These are phyloP conservation scores for Macrocybe gigantea DNA, from an alignment of 768 basidiomycete species.

Conservation along the genomic window DNA sequence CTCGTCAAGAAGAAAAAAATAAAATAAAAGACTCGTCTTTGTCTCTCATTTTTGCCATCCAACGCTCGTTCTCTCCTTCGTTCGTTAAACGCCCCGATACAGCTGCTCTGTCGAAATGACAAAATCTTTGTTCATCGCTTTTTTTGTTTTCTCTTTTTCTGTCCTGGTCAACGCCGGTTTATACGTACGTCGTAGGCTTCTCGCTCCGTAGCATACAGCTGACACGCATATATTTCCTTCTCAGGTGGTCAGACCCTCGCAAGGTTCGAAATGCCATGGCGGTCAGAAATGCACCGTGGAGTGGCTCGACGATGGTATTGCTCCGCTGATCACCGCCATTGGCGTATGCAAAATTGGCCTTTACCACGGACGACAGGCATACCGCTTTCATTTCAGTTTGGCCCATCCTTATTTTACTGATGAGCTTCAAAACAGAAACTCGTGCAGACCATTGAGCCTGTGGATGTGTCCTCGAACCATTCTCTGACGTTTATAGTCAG, in stretches of 20 bases:
- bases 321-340: conserved; percentile 42
- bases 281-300: conserved; percentile 47
- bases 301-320: conserved; percentile 60
- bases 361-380: conserved; percentile 50
- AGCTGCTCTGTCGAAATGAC: no score
- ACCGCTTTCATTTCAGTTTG: conserved; percentile 10
- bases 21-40: no score
- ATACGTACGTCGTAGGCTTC: no score
- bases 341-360: conserved; percentile 51
- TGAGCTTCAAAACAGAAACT: conserved; percentile 33
- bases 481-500: conserved; percentile 56
- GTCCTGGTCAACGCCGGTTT: not conserved
- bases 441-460: conserved; percentile 49
- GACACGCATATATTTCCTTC: no score
- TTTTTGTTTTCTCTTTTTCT: not conserved
- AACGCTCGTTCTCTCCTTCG: no score
- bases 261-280: conserved; percentile 40
- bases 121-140: no score
- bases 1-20: no score
- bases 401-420: conserved; percentile 1
- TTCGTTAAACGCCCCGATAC: no score
- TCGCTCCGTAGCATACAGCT: no score
- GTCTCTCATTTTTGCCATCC: no score
- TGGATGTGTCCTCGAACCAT: conserved; percentile 41
- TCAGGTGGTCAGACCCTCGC: conserved; percentile 43